Evolutionary conservation across 345 rosid species (phyloP).

Genomic region (Heritiera fomes): DNA sequence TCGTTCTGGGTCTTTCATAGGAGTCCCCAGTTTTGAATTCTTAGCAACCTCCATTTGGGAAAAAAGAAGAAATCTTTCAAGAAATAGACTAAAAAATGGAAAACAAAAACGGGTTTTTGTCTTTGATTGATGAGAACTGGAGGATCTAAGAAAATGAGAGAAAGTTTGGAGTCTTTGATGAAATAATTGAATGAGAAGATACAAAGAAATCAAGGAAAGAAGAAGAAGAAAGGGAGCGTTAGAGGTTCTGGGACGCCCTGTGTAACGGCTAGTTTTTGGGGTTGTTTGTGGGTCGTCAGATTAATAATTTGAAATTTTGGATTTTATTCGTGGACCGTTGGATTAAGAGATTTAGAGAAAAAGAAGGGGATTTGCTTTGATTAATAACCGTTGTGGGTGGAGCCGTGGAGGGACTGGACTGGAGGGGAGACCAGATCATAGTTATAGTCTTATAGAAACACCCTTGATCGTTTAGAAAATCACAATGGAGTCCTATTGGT

Average conservation of each 20-base stretch:
- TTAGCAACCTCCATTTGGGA: slow-evolving; percentile 52
- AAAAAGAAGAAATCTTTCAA: slow-evolving; percentile 13
- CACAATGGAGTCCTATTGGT: slow-evolving; percentile 13
- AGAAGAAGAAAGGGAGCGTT: slow-evolving; percentile 35
- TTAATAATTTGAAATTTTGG: slow-evolving; percentile 28
- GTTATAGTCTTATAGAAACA: not conserved
- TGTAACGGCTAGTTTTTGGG: slow-evolving; percentile 88
- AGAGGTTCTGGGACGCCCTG: slow-evolving; percentile 57
- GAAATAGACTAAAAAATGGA: not conserved
- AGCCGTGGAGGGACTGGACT: not conserved
- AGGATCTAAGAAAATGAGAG: slow-evolving; percentile 18
- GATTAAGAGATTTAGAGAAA: slow-evolving; percentile 28
- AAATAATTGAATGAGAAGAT: slow-evolving; percentile 14
- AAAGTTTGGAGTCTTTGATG: slow-evolving; percentile 28
- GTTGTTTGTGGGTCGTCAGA: slow-evolving; percentile 32
- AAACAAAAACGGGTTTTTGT: slow-evolving; percentile 23
- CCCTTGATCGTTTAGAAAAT: slow-evolving; percentile 32
- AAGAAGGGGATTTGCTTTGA: not conserved
- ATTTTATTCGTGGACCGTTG: slow-evolving; percentile 34
- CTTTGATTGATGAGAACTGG: slow-evolving; percentile 14
- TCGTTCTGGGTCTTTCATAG: slow-evolving; percentile 53
- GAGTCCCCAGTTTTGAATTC: slow-evolving; percentile 50
- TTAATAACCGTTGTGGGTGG: slow-evolving; percentile 23
- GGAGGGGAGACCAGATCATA: too few species aligned
- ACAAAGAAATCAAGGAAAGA: not conserved